Evolutionary conservation across 106 monocot species (phyloP), one percentile per base, ranked within the genome.

Genomic region (Chionographis japonica): DNA sequence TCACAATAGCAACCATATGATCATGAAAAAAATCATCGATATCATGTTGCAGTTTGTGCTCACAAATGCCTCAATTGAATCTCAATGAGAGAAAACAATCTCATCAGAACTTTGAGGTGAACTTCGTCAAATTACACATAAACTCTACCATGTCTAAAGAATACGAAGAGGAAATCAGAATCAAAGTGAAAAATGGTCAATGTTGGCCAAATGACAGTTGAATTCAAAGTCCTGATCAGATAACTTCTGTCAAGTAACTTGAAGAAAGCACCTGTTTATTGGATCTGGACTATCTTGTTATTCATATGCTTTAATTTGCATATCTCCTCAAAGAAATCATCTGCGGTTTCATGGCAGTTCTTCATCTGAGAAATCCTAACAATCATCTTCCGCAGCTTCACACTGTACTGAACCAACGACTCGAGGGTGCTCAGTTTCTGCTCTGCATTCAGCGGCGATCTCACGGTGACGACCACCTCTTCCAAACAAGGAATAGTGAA

Each of bases 281-380:
- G 87, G 55, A 99, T 85, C 8, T 58, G 56, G 37, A 98, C 83
- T 56, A 79, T 76, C 17, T 61, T 74, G n/a, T 64, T 62, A 56
- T 93, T 87, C 70, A 81, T 63, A 52, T 61, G 20, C 69, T 79
- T 72, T 57, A 98, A 90, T 62, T 67, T 85, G 77, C 82, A 87
- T 49, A 98, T 81, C 56, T 99, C 85, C 54, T 86, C 82, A 59
- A 93, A 99, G 77, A 99, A 99, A 56, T 85, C 90, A 69, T 93
- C 93, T 58, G 87, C 90, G 40, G 68, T 71, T 2, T 93, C 93
- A 79, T 87, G 74, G 72, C 81, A 81, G 16, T 83, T 87, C 63
- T 89, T 93, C 93, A 93, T 98, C 76, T 85, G 85, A 2, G 86
- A 84, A 41, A 98, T 77, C 72, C 90, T 80, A 38, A 99, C 88